Evolutionary conservation across 805 yeast species (phyloP), one percentile per base, ranked within the genome.

Genomic region (Maudiozyma barnettii): DNA sequence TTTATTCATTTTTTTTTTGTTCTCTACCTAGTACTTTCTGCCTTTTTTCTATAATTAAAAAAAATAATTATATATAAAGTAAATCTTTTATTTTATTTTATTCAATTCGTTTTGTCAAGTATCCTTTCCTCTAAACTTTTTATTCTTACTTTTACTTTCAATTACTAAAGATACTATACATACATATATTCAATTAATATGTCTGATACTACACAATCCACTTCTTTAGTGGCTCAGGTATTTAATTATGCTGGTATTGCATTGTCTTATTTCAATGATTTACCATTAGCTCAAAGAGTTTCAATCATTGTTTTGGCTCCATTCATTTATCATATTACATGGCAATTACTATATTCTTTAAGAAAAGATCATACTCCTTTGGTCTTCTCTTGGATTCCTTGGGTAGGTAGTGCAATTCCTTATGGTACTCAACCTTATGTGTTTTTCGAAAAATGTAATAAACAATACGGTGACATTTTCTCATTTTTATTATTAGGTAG

Each of bases 381-480:
- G 54, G 98, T 88, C 2, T 87, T 85, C 60, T 82, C 93, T 71
- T 82, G 89, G 84, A 73, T 93, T 51, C 99, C 99, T 29, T 89
- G 97, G 95, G 72, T 91, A 41, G 99, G 99, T 42, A 82, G 93
- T 35, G 95, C 97, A 37, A 77, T 85, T 39, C 69, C 77, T 5
- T 93, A 88, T 61, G 99, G 99, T 58, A 84, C 82, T 83, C 83
- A 84, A 53, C 99, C 99, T 16, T 93, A 90, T 64, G 86, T 79
- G 50, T 93, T 93, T 65, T 93, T 93, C 59, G 83, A 77, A 52
- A 71, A 73, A 38, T 83, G 90, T 67, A 85, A 89, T 55, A 63
- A 74, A 55, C 83, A 88, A 65, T 79, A 91, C 60, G 99, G 99
- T 53, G 97, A 93, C 66, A 86, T 88, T 44, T 93, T 89, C 63